Evolutionary conservation across 2,329 filamentous ascomycete species (phyloP).

Genomic region (Knoxdaviesia capensis): DNA sequence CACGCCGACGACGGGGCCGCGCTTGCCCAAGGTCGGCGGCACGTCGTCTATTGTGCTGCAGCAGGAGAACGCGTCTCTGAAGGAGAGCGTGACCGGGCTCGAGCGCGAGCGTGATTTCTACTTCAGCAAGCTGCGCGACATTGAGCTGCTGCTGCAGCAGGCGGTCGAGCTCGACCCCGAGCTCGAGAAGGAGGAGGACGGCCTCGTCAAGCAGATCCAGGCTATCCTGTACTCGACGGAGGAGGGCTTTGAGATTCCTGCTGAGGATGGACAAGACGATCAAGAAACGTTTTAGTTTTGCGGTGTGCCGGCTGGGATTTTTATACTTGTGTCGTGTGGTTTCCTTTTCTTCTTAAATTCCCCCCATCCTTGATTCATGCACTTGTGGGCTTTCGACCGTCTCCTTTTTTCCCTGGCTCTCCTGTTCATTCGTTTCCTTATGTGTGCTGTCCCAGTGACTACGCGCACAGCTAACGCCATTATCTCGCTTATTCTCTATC

Average conservation of each 20-base stretch:
- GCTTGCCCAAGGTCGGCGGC: slow-evolving; percentile 21
- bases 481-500: no score
- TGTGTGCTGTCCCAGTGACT: no score
- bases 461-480: no score
- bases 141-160: slow-evolving; percentile 83
- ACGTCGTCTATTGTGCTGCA: slow-evolving; percentile 46
- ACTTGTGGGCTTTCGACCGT: no score
- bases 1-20: slow-evolving; percentile 34
- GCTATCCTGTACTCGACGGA: slow-evolving; percentile 94
- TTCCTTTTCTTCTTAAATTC: no score
- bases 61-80: slow-evolving; percentile 71
- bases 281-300: slow-evolving; percentile 53
- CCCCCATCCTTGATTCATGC: no score
- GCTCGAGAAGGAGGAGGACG: slow-evolving; percentile 82
- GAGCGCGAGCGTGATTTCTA: slow-evolving; percentile 98
- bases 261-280: slow-evolving; percentile 54
- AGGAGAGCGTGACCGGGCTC: slow-evolving; percentile 85
- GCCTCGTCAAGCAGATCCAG: slow-evolving; percentile 89
- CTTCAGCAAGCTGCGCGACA: slow-evolving; percentile 95
- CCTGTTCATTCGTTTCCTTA: no score
- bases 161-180: slow-evolving; percentile 84
- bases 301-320: background rate
- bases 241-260: slow-evolving; percentile 77
- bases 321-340: no score
- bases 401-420: no score